These are phyloP conservation scores for Microdochium paspali DNA, from an alignment of 2,329 filamentous ascomycete species.

Conservation along the genomic window DNA sequence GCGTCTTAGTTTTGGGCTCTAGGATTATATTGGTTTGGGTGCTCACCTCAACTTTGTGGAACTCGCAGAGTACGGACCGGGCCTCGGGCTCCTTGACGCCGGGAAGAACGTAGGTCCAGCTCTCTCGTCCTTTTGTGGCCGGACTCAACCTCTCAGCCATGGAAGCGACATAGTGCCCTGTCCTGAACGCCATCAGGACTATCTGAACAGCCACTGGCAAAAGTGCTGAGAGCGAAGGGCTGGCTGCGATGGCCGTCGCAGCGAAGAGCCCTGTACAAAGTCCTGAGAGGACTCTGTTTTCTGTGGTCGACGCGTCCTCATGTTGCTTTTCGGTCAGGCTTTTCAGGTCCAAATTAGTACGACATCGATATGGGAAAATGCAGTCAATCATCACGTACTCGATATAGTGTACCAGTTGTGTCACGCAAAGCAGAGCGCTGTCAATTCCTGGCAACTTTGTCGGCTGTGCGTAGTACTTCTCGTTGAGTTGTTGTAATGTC, in stretches of 20 bases:
- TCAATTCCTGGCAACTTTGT: conserved; percentile 54
- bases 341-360: no score
- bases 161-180: conserved; percentile 45
- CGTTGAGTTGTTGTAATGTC: conserved; percentile 54
- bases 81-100: conserved; percentile 41
- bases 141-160: conserved; percentile 36
- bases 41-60: conserved; percentile 44
- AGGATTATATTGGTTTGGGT: not conserved
- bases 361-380: not conserved
- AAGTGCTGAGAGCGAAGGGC: conserved; percentile 51
- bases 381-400: conserved; percentile 31
- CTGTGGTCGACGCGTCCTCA: conserved; percentile 37
- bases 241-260: conserved; percentile 56
- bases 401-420: conserved; percentile 61
- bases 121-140: conserved; percentile 34
- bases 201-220: conserved; percentile 54
- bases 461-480: conserved; percentile 49
- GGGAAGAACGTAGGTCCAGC: conserved; percentile 61
- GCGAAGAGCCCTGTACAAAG: conserved; percentile 63
- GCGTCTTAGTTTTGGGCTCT: conserved; percentile 1
- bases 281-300: conserved; percentile 48
- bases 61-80: conserved; percentile 40
- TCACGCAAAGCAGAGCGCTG: conserved; percentile 53
- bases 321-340: conserved; percentile 45
- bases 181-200: conserved; percentile 57